These are phyloP conservation scores for Aspergillus floridensis DNA, from an alignment of 2,329 filamentous ascomycete genomes.

Conservation along the genomic window DNA sequence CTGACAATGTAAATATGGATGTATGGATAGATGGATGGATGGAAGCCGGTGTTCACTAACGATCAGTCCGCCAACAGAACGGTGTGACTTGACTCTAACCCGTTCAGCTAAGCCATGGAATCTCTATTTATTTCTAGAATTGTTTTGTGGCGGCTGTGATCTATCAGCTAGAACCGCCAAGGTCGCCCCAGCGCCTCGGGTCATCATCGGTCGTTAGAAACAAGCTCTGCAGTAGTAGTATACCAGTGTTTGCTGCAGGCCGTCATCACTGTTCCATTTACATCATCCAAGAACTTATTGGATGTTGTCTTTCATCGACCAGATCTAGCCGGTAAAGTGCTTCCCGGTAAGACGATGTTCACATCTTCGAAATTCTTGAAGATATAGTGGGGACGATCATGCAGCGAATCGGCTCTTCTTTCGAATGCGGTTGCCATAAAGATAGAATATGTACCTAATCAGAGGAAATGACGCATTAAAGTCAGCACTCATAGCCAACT, in stretches of 20 bases:
- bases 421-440: conserved; percentile 42
- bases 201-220: background rate
- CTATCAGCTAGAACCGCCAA: background rate
- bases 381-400: conserved; percentile 16
- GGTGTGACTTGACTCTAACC: background rate
- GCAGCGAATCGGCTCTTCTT: conserved; percentile 41
- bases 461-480: background rate
- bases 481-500: background rate
- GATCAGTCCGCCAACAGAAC: background rate
- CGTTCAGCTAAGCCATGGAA: background rate
- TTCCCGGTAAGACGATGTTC: background rate
- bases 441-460: conserved; percentile 45
- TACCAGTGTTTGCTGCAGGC: background rate
- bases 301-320: background rate
- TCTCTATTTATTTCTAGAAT: background rate
- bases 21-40: background rate
- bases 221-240: background rate
- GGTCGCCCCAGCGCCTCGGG: background rate
- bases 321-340: background rate
- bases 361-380: background rate
- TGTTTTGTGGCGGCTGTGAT: background rate
- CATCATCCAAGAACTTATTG: background rate
- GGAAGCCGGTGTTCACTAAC: background rate
- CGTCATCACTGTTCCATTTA: background rate
- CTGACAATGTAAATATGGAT: background rate